A percentile compares a stretch with the other conserved stretches of the same genome.
Evolutionary conservation across 192 early-diverging fungal genomes (phyloP).

Genomic region (Pilobolus umbonatus): DNA sequence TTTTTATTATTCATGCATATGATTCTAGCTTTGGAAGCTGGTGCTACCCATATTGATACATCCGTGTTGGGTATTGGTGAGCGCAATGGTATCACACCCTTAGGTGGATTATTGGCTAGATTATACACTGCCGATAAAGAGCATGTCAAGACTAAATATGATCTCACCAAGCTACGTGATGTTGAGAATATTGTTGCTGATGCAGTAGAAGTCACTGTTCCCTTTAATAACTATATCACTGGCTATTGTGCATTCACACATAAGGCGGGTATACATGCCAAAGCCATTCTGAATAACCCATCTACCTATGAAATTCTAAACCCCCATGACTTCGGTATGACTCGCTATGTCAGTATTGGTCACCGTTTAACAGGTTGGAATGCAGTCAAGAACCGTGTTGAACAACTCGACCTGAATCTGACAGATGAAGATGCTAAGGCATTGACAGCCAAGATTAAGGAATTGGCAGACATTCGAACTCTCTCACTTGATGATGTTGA

Average conservation of each 20-base stretch:
- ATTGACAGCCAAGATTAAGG: slow-evolving; percentile 93
- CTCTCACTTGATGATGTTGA: slow-evolving; percentile 93
- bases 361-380: slow-evolving; percentile 98
- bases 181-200: slow-evolving; percentile 97
- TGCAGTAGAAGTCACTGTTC: slow-evolving; percentile 89
- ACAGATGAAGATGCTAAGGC: slow-evolving; percentile 89
- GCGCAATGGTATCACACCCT: slow-evolving; percentile 95
- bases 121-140: slow-evolving; percentile 94
- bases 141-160: slow-evolving; percentile 91
- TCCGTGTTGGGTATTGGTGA: slow-evolving; percentile 98
- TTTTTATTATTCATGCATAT: slow-evolving; percentile 13
- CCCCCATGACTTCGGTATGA: slow-evolving; percentile 99
- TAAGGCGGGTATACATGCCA: slow-evolving; percentile 99
- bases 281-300: slow-evolving; percentile 99
- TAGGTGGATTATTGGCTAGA: slow-evolving; percentile 91
- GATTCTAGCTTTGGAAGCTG: slow-evolving; percentile 80
- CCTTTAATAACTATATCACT: slow-evolving; percentile 99
- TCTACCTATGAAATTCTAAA: slow-evolving; percentile 97
- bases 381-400: slow-evolving; percentile 97
- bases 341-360: slow-evolving; percentile 93
- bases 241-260: slow-evolving; percentile 99
- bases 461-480: slow-evolving; percentile 88
- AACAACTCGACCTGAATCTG: slow-evolving; percentile 80
- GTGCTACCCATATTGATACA: slow-evolving; percentile 98
- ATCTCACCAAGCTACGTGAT: slow-evolving; percentile 87